phyloP scores from a whole-genome alignment of 352 stramenopile genomes.

The Phytophthora chlamydospora region DNA sequence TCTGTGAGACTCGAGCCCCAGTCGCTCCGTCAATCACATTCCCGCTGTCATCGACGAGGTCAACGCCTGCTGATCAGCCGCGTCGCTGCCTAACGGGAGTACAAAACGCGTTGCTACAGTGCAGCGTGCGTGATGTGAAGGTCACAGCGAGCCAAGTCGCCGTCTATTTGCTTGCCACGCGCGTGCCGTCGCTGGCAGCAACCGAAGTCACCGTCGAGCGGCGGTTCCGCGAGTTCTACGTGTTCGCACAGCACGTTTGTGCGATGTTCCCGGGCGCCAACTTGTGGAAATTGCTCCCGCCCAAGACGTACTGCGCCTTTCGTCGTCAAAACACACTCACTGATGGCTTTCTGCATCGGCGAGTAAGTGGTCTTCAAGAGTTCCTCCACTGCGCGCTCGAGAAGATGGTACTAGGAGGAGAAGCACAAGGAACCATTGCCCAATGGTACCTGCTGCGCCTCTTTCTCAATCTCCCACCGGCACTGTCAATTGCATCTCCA shows the following conservation, averaged over 20 bases:
- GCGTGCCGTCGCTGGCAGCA: slow-evolving; percentile 29
- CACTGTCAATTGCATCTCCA: slow-evolving; percentile 27
- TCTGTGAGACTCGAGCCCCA: slow-evolving; percentile 26
- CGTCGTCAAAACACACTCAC: slow-evolving; percentile 30
- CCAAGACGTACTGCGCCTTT: slow-evolving; percentile 71
- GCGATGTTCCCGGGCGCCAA: slow-evolving; percentile 68
- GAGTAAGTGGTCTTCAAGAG: slow-evolving; percentile 71
- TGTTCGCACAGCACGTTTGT: slow-evolving; percentile 64
- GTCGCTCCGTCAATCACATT: slow-evolving; percentile 10
- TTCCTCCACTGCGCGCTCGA: slow-evolving; percentile 67
- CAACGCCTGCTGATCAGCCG: slow-evolving; percentile 1
- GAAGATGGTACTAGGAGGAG: slow-evolving; percentile 57
- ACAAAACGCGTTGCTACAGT: slow-evolving; percentile 45
- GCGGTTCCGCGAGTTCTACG: slow-evolving; percentile 82
- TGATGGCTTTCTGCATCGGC: slow-evolving; percentile 65
- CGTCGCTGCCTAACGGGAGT: slow-evolving; percentile 6
- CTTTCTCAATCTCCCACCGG: slow-evolving; percentile 63
- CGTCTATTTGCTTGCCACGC: slow-evolving; percentile 65
- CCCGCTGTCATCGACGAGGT: slow-evolving; percentile 1
- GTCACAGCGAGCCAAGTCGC: slow-evolving; percentile 58
- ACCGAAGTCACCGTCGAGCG: slow-evolving; percentile 51
- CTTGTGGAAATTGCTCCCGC: slow-evolving; percentile 61
- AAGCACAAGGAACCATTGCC: slow-evolving; percentile 49
- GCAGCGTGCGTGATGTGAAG: slow-evolving; percentile 58
- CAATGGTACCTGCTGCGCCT: slow-evolving; percentile 77